Base-by-base conservation (phyloP, 169 alveolate species). In the Plasmodium cynomolgi region DNA sequence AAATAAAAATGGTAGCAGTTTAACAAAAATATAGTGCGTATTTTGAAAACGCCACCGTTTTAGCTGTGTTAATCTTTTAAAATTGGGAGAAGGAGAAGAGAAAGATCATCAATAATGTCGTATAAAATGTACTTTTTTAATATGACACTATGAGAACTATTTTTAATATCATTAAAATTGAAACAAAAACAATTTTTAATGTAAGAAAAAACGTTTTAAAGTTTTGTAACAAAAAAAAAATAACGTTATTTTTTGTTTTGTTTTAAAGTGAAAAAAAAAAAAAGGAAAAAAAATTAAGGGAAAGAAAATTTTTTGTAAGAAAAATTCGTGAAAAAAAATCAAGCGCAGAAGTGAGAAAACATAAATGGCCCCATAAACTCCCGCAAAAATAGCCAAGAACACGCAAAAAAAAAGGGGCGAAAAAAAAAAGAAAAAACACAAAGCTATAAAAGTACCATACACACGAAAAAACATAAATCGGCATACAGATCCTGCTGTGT, bases 111-210 rank as follows among this genome's bases (percentile, higher is more conserved):
- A 71, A 68, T 26, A 39, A 20, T 80, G 33, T 37, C 85, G 58
- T 33, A 80, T 23, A 34, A 33, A 34, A 75, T 75, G 3, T 77
- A 77, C 23, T 77, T 39, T 77, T 20, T 17, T 17, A 33, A 77
- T 77, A 39, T 77, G 50, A 77, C 54, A 77, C 7, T 77, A 20
- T 37, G n/a, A 77, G 50, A 77, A 34, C 0, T 77, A 44, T 37
- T 77, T 77, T 33, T 77, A 77, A 39, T 77, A 39, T 77, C 20
- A 39, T 34, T 77, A 37, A 77, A 77, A 77, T 26, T 20, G 20
- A 77, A 77, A 77, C 84, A 77, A 77, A 77, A 58, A 58, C 74
- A 58, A 23, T 58, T 58, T 58, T 58, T 58, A n/a, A 33, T 77
- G n/a, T 77, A 77, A 73, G 68, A 37, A 26, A 77, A 17, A 58